These are phyloP conservation scores for Colletotrichum sp. DNA, from an alignment of 2,329 filamentous ascomycete species.

Conservation along the genomic window DNA sequence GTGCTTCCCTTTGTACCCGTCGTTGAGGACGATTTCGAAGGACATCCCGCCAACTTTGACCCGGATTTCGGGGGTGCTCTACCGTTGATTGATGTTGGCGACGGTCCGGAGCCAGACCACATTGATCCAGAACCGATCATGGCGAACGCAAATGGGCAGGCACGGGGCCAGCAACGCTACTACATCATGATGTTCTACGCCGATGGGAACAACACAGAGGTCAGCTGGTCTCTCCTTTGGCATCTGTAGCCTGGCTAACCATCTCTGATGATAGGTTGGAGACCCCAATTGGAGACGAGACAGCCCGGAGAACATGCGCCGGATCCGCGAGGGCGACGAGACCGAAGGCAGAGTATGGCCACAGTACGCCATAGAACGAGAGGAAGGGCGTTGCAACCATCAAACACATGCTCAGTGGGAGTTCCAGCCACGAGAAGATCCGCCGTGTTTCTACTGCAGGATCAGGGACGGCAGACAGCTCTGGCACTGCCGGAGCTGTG, in stretches of 20 bases:
- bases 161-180: background rate
- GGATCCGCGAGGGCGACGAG: background rate
- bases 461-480: background rate
- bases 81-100: background rate
- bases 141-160: background rate
- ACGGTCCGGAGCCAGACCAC: background rate
- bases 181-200: constrained; percentile 5
- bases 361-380: background rate
- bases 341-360: background rate
- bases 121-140: background rate
- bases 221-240: background rate
- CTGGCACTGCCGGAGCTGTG: background rate
- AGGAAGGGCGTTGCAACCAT: background rate
- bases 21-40: background rate
- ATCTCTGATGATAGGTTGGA: background rate
- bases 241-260: background rate
- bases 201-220: background rate
- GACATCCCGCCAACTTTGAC: background rate
- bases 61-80: background rate
- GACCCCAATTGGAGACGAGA: background rate
- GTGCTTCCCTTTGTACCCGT: background rate
- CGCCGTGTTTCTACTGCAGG: background rate
- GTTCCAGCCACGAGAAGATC: background rate
- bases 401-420: background rate
- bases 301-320: background rate